Conservation (phyloP, 352 stramenopile species). For the Pythium myriotylum region DNA sequence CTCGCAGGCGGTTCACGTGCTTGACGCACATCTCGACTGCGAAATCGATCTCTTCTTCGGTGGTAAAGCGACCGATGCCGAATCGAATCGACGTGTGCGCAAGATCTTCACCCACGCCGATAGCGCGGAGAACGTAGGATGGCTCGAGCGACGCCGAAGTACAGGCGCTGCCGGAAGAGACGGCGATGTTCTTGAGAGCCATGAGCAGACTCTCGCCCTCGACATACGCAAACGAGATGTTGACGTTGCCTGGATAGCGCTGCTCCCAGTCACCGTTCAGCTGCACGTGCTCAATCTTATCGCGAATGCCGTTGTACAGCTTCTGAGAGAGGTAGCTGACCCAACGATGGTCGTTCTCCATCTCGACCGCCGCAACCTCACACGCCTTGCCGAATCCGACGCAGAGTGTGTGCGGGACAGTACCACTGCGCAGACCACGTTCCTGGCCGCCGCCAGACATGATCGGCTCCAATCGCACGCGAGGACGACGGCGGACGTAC, state of each 20-base stretch:
- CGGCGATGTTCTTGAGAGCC: conserved; percentile 98
- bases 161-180: conserved; percentile 96
- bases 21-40: conserved; percentile 93
- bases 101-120: conserved; percentile 98
- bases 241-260: conserved; percentile 97
- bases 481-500: conserved; percentile 96
- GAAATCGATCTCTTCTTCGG: conserved; percentile 97
- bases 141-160: conserved; percentile 97
- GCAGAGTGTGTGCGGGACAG: conserved; percentile 71
- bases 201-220: conserved; percentile 99
- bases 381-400: conserved; percentile 92
- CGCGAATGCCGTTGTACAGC: conserved; percentile 88
- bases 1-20: conserved; percentile 96
- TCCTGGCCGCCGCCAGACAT: conserved; percentile 99
- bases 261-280: conserved; percentile 95
- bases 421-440: conserved; percentile 94
- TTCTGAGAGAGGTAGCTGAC: conserved; percentile 95
- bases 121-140: conserved; percentile 98
- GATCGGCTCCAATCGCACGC: conserved; percentile 97
- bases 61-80: conserved; percentile 98
- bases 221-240: conserved; percentile 99
- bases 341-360: conserved; percentile 95
- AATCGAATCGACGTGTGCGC: conserved; percentile 98
- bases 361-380: conserved; percentile 93
- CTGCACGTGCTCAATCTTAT: conserved; percentile 91